Base-by-base conservation (phyloP, 306 rosid species). In the Pyrus bretschneideri region DNA sequence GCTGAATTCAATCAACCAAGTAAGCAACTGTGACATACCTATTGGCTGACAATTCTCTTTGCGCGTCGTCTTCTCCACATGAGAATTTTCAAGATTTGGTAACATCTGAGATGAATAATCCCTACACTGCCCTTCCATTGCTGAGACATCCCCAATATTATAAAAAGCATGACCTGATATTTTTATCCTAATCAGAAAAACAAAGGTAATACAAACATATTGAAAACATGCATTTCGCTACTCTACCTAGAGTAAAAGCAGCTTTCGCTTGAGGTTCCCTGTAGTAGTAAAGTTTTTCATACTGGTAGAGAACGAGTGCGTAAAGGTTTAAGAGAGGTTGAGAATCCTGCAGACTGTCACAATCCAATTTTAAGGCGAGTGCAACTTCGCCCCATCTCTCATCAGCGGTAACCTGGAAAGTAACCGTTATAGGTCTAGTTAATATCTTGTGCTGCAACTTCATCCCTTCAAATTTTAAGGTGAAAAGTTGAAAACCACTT, bases 311-410 rank as follows among this genome's bases (percentile, higher is more conserved):
- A 45, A 82, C 70, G 25, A 31, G 45, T 13, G 80, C 80, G 57
- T 82, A 82, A 44, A 66, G 80, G 27, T 64, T 79, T 75, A 74
- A 54, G 58, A 82, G 83, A 74, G 66, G 72, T 25, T 22, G 27
- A 6, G 65, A 51, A 70, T n/a, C 45, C 17, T 78, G 79, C 22
- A 63, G 19, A 27, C 74, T 62, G 35, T 27, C n/a, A 3, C 76
- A 59, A 40, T 74, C 80, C 49, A 69, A 23, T 57, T 82, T 78
- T 67, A 82, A 30, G 38, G 77, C 63, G 3, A 51, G 19, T 10
- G 80, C 86, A 69, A 82, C 79, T 45, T 82, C 86, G 42, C 76
- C 77, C 86, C 86, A 82, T 45, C 77, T 76, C 65, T 35, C 65
- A 57, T 82, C 77, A 12, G 67, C 46, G 29, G 61, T 78, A 75